Conservation (phyloP, 148 eudicot genomes). For the Amaranthus cruentus region DNA sequence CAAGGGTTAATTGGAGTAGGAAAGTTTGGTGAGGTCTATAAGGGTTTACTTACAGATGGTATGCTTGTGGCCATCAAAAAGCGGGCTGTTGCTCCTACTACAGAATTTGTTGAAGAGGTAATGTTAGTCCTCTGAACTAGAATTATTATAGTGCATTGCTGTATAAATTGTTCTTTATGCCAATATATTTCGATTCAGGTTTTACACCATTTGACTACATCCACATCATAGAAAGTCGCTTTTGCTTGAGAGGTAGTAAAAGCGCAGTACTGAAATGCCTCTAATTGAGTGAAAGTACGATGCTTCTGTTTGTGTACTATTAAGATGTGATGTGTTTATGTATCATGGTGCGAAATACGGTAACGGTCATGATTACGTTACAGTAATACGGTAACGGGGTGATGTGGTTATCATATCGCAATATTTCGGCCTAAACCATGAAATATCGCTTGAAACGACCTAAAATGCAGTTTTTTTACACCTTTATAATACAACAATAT, state of each 20-base stretch:
- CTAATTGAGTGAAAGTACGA: background rate
- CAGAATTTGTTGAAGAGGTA: constrained; percentile 89
- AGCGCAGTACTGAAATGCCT: background rate
- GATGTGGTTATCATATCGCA: too few species aligned
- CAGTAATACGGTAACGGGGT: too few species aligned
- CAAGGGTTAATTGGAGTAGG: constrained; percentile 87
- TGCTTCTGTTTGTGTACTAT: too few species aligned
- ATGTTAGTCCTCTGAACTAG: constrained; percentile 10
- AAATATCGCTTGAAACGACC: too few species aligned
- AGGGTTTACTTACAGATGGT: constrained; percentile 91
- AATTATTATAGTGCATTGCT: background rate
- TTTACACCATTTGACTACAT: background rate
- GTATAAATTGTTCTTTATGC: background rate
- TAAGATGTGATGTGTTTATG: too few species aligned
- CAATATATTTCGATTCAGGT: background rate
- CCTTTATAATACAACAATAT: too few species aligned
- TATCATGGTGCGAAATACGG: too few species aligned
- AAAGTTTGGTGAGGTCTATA: constrained; percentile 90
- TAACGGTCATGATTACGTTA: too few species aligned
- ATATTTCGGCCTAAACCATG: too few species aligned
- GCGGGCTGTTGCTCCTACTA: constrained; percentile 62
- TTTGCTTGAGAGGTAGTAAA: background rate
- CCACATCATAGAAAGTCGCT: background rate
- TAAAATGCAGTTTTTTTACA: too few species aligned
- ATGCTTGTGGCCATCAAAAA: constrained; percentile 86